phyloP scores from a whole-genome alignment of 164 flowering plant species.

The Protea cynaroides region DNA sequence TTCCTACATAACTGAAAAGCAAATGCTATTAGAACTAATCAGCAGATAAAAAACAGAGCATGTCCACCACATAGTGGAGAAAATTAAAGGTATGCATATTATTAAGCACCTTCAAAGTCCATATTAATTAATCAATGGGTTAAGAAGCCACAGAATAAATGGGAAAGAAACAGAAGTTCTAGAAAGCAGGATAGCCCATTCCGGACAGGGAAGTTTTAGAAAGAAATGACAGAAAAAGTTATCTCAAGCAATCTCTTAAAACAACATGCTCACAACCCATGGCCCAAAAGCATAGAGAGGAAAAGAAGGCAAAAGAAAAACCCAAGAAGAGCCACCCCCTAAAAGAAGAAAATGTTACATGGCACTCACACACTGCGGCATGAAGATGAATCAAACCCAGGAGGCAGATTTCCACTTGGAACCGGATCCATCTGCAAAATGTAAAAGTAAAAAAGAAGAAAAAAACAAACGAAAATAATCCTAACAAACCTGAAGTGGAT shows the following conservation, averaged over 20 bases:
- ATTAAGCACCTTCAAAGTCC: constrained; percentile 7
- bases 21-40: not conserved
- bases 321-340: no score
- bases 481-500: constrained; percentile 5
- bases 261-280: constrained; percentile 3
- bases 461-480: constrained; percentile 15
- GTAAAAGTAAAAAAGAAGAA: constrained; percentile 31
- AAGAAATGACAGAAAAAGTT: constrained; percentile 2
- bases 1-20: constrained; percentile 88
- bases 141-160: not conserved
- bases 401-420: constrained; percentile 99
- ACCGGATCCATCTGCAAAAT: constrained; percentile 98
- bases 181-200: not conserved
- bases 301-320: constrained; percentile 3
- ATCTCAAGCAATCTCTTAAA: not conserved
- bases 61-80: not conserved
- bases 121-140: constrained; percentile 1
- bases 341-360: constrained; percentile 11
- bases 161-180: not conserved
- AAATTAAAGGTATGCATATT: not conserved
- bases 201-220: not conserved
- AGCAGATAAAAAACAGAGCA: not conserved
- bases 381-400: constrained; percentile 98
- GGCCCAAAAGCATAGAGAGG: constrained; percentile 2
- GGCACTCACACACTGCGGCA: constrained; percentile 99